A percentile compares a stretch with the other conserved stretches of the same genome.
These are phyloP conservation scores for Fragaria iinumae DNA, from an alignment of 306 rosid genomes.

Conservation along the genomic window DNA sequence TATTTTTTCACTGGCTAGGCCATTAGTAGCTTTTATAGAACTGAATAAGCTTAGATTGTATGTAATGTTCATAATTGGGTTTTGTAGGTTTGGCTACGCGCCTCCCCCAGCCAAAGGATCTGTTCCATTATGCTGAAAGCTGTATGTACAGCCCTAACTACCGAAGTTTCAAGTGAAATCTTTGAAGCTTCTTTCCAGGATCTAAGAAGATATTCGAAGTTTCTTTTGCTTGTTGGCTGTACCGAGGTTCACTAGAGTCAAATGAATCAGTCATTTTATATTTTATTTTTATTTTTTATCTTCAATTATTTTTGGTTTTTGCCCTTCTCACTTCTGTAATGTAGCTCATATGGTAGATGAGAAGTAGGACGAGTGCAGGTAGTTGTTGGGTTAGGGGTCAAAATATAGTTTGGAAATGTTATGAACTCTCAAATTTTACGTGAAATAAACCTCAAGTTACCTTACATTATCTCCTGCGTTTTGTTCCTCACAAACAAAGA, in stretches of 20 bases:
- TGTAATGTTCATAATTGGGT: neutral
- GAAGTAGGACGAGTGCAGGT: slow-evolving; percentile 27
- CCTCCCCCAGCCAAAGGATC: slow-evolving; percentile 83
- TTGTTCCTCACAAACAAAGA: neutral
- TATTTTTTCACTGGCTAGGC: neutral
- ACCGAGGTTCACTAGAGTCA: neutral
- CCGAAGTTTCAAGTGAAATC: slow-evolving; percentile 58
- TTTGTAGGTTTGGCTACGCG: slow-evolving; percentile 82
- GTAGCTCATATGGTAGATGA: slow-evolving; percentile 21
- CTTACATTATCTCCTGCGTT: neutral
- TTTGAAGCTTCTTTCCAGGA: slow-evolving; percentile 2
- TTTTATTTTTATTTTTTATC: neutral
- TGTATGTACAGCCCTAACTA: slow-evolving; percentile 87
- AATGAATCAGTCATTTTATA: neutral
- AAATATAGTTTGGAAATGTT: slow-evolving; percentile 24
- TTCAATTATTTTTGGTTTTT: neutral
- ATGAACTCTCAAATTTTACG: slow-evolving; percentile 12
- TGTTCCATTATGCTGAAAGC: slow-evolving; percentile 78
- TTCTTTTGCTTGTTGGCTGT: neutral
- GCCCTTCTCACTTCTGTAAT: slow-evolving; percentile 5
- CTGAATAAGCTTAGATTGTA: neutral
- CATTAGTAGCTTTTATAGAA: neutral
- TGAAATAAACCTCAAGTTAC: neutral
- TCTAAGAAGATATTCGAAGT: neutral
- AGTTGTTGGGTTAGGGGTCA: slow-evolving; percentile 24